Percentiles rank a stretch among this genome's conserved stretches.
phyloP scores from a whole-genome alignment of 176 grass and related monocot species.

The Avena insularis region DNA sequence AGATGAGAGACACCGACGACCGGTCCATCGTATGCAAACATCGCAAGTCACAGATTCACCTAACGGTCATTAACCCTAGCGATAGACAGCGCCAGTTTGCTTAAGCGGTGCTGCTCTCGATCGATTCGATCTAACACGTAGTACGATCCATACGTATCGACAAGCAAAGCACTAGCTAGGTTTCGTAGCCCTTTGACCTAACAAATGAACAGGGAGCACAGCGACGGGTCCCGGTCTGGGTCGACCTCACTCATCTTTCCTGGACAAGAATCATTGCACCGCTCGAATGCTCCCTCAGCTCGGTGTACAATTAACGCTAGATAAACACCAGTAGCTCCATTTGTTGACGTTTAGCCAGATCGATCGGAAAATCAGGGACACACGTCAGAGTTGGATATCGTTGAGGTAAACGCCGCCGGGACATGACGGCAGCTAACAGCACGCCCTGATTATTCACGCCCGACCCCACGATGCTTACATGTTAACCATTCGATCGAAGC shows the following conservation, averaged over 20 bases:
- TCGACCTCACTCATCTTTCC: not conserved
- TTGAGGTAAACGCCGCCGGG: conserved; percentile 27
- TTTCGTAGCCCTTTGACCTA: conserved; percentile 18
- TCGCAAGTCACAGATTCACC: conserved; percentile 32
- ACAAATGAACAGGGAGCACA: conserved; percentile 10
- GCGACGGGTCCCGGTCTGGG: not conserved
- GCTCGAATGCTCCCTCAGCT: not conserved
- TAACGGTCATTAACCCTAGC: conserved; percentile 2
- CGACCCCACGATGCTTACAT: not conserved
- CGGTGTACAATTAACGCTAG: not conserved
- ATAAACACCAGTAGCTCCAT: not conserved
- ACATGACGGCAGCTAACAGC: conserved; percentile 22
- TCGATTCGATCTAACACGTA: not conserved
- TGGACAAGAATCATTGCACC: not conserved
- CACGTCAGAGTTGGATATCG: not conserved
- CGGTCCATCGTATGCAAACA: not conserved
- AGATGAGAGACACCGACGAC: not conserved
- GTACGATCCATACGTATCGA: not conserved
- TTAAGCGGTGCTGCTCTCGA: not conserved
- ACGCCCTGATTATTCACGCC: not conserved
- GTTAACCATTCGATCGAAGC: not conserved
- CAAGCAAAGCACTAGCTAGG: not conserved
- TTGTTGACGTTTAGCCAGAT: conserved; percentile 1
- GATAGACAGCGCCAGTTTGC: not conserved
- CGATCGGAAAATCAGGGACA: conserved; percentile 13